These are phyloP conservation scores for Powellomyces hirtus DNA, from an alignment of 192 early-diverging fungal species.

Conservation along the genomic window DNA sequence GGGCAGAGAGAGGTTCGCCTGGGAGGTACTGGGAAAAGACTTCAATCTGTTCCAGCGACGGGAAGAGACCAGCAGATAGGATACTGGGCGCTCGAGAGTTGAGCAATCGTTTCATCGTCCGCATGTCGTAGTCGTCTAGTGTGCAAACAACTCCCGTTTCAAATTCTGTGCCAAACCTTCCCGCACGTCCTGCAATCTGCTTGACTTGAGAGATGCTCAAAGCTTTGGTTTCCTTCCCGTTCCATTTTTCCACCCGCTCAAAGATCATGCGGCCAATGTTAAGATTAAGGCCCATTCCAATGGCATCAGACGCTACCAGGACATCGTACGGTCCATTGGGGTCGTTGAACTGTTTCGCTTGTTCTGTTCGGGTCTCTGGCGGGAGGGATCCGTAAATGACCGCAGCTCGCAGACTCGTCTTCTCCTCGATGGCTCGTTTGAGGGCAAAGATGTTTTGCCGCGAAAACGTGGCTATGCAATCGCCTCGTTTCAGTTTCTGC, in stretches of 20 bases:
- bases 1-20: conserved; percentile 51
- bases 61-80: conserved; percentile 66
- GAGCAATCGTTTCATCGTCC: conserved; percentile 11
- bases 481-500: conserved; percentile 67
- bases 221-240: conserved; percentile 55
- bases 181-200: conserved; percentile 93
- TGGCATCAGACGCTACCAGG: conserved; percentile 91
- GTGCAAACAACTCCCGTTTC: conserved; percentile 71
- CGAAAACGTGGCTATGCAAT: conserved; percentile 90
- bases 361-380: conserved; percentile 86
- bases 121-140: conserved; percentile 32
- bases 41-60: conserved; percentile 73
- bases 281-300: conserved; percentile 97
- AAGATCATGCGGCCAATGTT: conserved; percentile 91
- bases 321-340: conserved; percentile 72
- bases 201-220: conserved; percentile 78
- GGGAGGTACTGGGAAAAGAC: conserved; percentile 71
- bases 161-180: conserved; percentile 74
- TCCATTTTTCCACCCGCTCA: conserved; percentile 72
- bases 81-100: conserved; percentile 19
- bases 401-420: conserved; percentile 73
- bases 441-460: conserved; percentile 74
- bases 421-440: conserved; percentile 73
- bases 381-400: conserved; percentile 92
- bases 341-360: conserved; percentile 90